Base-by-base conservation (phyloP, 2,329 filamentous ascomycete genomes). In the Ophiostoma quercus region DNA sequence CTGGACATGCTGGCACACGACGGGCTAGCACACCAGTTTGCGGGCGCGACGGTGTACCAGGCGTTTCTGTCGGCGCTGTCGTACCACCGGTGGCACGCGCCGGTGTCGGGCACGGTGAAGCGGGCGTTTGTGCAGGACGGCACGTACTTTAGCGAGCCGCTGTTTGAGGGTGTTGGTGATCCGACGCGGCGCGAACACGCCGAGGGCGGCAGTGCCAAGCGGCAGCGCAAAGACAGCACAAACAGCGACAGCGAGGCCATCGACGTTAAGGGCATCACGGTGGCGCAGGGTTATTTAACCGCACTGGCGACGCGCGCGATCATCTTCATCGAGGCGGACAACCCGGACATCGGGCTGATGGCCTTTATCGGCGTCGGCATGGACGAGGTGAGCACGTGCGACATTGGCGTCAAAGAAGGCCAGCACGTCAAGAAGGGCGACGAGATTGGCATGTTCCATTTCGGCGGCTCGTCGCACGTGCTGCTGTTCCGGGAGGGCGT, bases 401-500 rank as follows among this genome's bases (percentile, higher is more conserved):
- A 92, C 68, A 87, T 91, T 67, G 90, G 86, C 0, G 88, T 91
- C 12, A 82, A 82, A 74, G 85, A 88, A 75, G 90, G 89, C 0
- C 83, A 92, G 76, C 82, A 83, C 68, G 76, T 93, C 19, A 81
- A 81, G 68, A 92, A 92, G 81, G 91, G 91, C 1, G 85, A 92
- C 4, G 80, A 92, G 79, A 81, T 88, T 54, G 90, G 90, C 60
- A 92, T 92, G 89, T 93, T 93, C 78, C 90, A 93, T 76, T 92
- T 89, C 76, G 90, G 90, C n/a, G 90, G 91, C 0, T 89, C 85
- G 7, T 87, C 87, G 1, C 87, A 91, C 76, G 91, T 88, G 74
- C 75, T 92, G 74, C 75, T 93, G 2, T 92, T 92, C 79, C 79
- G 85, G 34, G 82, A 84, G 72, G 83, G 80, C 0, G 84, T 89